Conservation (phyloP, 345 rosid genomes). For the Reutealis trisperma region DNA sequence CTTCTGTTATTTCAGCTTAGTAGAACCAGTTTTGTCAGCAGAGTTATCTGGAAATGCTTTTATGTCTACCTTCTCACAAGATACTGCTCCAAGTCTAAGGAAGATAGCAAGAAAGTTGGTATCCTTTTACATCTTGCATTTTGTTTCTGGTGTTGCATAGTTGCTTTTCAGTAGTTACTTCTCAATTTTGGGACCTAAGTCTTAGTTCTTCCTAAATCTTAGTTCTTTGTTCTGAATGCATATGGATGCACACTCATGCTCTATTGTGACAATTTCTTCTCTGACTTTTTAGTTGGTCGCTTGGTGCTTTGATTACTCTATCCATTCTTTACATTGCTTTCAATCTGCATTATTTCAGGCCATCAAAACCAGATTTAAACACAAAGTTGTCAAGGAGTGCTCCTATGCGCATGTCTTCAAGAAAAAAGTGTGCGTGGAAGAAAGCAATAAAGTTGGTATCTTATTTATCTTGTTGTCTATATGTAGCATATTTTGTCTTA, state of each 20-base stretch:
- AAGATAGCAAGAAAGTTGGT: conserved; percentile 41
- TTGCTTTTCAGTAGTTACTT: neutral
- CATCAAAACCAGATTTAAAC: conserved; percentile 10
- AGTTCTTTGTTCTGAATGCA: neutral
- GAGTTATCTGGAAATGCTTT: conserved; percentile 25
- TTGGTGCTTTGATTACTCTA: neutral
- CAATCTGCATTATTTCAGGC: conserved; percentile 7
- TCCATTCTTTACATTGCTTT: neutral
- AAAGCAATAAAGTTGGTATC: conserved; percentile 52
- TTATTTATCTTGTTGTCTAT: conserved; percentile 18
- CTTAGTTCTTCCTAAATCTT: neutral
- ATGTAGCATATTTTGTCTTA: neutral
- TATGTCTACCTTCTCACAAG: conserved; percentile 25
- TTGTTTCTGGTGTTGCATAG: neutral
- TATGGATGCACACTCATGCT: conserved; percentile 3
- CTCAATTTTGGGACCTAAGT: neutral
- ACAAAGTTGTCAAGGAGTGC: conserved; percentile 10
- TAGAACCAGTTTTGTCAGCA: conserved; percentile 28
- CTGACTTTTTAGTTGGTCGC: neutral
- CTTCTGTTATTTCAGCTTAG: conserved; percentile 33
- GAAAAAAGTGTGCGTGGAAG: conserved; percentile 35
- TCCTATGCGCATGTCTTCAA: conserved; percentile 19
- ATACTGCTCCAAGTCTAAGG: conserved; percentile 22
- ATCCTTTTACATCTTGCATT: conserved; percentile 3
- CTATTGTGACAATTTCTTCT: neutral